Evolutionary conservation across 352 stramenopile species (phyloP), one percentile per base, ranked within the genome.

Genomic region (Phytophthora pisi): DNA sequence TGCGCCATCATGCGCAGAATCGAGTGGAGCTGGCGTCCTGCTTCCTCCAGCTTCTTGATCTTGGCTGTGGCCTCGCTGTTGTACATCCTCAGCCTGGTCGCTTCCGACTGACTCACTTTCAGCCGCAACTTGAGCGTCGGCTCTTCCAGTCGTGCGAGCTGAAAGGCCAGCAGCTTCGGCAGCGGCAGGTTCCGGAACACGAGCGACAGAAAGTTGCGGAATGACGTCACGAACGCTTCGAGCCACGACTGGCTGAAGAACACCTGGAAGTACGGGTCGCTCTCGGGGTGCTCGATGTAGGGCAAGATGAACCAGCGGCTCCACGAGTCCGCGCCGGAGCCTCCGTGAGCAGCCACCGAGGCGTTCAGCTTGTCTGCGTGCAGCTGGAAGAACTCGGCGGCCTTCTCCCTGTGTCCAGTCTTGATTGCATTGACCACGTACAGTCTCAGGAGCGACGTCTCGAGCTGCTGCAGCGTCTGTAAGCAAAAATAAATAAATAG

Each of bases 351-450:
- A 30, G 70, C 57, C 18, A 81, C 54, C 0, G 62, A 81, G 18
- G 81, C 81, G 36, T 91, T 85, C 46, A 92, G 47, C 24, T 90
- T 84, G 61, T 91, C 81, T 24, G 86, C 86, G 59, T 91, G 59
- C 11, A 72, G 31, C 66, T 87, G 81, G 68, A 95, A 95, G 30
- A 95, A 93, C 60, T 91, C 84, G 43, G 77, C 66, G 8, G 82
- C 83, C 51, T 91, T 92, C 36, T 95, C 84, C 7, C 80, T 67
- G 40, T 88, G 81, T 28, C 81, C 81, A 5, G 55, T 82, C 49
- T 95, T 92, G 68, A 93, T 73, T 26, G 84, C 82, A 61, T 95
- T 90, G 16, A 93, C 80, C 46, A 95, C 75, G 40, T 93, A 95
- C 18, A 92, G 66, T 43, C 85, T 83, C 61, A 91, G 57, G 47